Base-by-base conservation (phyloP, 2,329 filamentous ascomycete species). In the Tolypocladium tundrense region DNA sequence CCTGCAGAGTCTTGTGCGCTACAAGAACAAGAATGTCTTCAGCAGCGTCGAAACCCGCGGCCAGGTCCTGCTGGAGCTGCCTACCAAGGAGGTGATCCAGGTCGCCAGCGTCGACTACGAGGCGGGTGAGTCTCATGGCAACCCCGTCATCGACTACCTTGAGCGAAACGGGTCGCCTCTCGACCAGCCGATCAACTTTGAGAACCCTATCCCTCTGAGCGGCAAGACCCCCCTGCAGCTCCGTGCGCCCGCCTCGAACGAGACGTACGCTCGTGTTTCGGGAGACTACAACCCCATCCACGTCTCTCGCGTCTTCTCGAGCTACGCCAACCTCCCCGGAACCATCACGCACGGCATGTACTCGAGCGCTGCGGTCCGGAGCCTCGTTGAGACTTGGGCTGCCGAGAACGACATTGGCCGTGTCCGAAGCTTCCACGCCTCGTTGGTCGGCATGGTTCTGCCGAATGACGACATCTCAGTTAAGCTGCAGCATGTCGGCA, bases 321-420 rank as follows among this genome's bases (percentile, higher is more conserved):
- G 86, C 75, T 99, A 97, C 68, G 95, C 94, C 71, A 94, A 92
- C 72, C 82, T 99, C 19, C 92, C 92, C 1, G 95, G 94, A 54
- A 99, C 94, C 51, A 99, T 99, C 69, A 99, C 94, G 1, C 94
- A 99, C 71, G 94, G 94, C 71, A 99, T 99, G 94, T 99, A 97
- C 81, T 95, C 93, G 1, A 97, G 93, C 74, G 94, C 94, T 64
- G 90, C 94, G 42, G 94, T 99, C 35, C 88, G 95, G 68, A 96
- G 91, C 70, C 79, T 99, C 56, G 92, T 99, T 8, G 94, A 99
- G 80, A 99, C 91, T 0, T 99, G 94, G 94, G 94, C 95, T 56
- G 94, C 93, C 0, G 95, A 99, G 79, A 99, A 99, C 81, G 94
- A 99, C 71, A 87, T 97, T 67, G 93, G 94, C 51, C 93, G 94